Percentiles rank a stretch among this genome's conserved stretches.
Conservation (phyloP, 371 early-diverging fungal species). For the Blyttiomyces sp. region DNA sequence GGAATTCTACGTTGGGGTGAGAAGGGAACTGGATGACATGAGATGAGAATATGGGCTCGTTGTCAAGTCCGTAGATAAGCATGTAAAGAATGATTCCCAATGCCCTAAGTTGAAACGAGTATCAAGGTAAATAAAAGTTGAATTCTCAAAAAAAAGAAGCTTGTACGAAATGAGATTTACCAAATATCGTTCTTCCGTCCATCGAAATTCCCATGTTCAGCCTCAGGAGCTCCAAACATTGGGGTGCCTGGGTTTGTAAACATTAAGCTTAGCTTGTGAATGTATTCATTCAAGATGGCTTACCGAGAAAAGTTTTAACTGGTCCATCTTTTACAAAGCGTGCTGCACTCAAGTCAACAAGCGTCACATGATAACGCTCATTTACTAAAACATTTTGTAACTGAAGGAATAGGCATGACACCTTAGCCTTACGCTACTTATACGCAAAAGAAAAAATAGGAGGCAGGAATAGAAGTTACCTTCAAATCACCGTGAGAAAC, state of each 20-base stretch:
- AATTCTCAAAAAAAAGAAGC: background rate
- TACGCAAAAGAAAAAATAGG: background rate
- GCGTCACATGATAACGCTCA: background rate
- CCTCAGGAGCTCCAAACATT: constrained; percentile 1
- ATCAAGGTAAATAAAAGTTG: too few species aligned
- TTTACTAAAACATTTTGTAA: background rate
- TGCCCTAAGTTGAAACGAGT: background rate
- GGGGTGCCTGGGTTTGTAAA: background rate
- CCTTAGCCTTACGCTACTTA: too few species aligned
- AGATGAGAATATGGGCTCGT: constrained; percentile 1
- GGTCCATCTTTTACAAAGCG: background rate
- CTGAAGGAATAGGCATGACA: too few species aligned
- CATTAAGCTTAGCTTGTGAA: background rate
- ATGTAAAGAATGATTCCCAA: constrained; percentile 2
- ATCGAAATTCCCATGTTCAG: constrained; percentile 1
- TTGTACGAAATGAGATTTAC: background rate
- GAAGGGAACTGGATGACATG: too few species aligned
- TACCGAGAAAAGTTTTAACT: background rate
- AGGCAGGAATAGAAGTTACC: background rate
- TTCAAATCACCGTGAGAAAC: constrained; percentile 3
- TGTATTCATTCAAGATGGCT: too few species aligned
- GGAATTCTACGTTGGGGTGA: too few species aligned
- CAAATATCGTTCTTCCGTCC: constrained; percentile 3
- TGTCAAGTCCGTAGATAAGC: background rate
- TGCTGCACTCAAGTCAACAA: constrained; percentile 1